Evolutionary conservation across 805 yeast species (phyloP), one percentile per base, ranked within the genome.

Genomic region (Metschnikowia sp.): DNA sequence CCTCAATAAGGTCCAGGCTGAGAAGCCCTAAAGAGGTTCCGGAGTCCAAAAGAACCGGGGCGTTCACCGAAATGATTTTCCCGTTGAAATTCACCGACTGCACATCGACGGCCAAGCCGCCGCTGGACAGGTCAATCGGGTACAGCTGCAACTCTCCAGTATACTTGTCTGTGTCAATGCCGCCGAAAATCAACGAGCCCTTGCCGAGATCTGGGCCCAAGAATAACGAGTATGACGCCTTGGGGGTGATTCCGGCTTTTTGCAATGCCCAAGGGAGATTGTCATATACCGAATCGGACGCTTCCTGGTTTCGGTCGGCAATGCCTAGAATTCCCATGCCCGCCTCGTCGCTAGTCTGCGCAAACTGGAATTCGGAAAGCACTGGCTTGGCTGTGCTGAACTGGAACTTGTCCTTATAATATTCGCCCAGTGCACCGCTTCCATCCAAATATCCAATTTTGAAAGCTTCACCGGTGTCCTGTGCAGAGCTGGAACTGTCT

Each of bases 191-290:
- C 19, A 70, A 49, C 29, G 63, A 57, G 12, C 76, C 76, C 2
- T 61, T 22, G 6, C 39, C 45, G n/a, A 65, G 55, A n/a, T 26
- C 15, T 3, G 68, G 64, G 54, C 81, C 77, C 61, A 87, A 70
- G 56, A 69, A 85, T 47, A 87, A 66, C 0, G 91, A 84, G 61
- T 83, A 87, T 0, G 78, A 78, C 37, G 73, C 72, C 40, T 75
- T 74, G 37, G 74, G 55, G 45, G 81, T 84, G 37, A 78, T 54
- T 0, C 90, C 91, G 44, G 78, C 77, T 30, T 69, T 59, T 40
- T 75, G 81, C 70, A 88, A 64, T 49, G 76, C 75, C 47, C 72
- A 53, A 0, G 96, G 96, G 48, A 88, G 68, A 63, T 88, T 88
- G 43, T 52, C 32, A 39, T 52, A 51, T 10, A 11, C 11, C 18